A percentile compares a stretch with the other conserved stretches of the same genome.
These are phyloP conservation scores for Nitzschia inconspicua DNA, from an alignment of 108 stramenopile species.

Conservation along the genomic window DNA sequence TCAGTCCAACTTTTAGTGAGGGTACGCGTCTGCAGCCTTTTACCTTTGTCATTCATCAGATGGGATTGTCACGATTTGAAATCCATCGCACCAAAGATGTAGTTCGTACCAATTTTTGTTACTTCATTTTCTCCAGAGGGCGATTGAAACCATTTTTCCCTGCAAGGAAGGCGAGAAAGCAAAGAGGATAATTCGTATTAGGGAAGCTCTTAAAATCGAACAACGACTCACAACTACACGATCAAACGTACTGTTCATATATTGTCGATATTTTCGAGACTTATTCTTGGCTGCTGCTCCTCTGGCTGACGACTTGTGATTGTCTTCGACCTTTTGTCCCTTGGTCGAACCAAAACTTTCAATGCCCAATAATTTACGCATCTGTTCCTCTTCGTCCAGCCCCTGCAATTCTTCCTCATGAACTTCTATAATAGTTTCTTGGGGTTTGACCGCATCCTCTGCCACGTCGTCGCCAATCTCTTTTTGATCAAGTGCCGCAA, in stretches of 20 bases:
- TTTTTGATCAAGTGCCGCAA: constrained; percentile 16
- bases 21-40: too few relatives aligned
- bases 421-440: constrained; percentile 43
- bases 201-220: background rate
- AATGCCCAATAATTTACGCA: constrained; percentile 88
- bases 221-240: constrained; percentile 27
- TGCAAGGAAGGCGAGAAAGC: background rate
- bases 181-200: background rate
- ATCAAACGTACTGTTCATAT: constrained; percentile 99
- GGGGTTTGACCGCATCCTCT: constrained; percentile 2
- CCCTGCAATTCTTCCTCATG: constrained; percentile 54
- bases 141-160: constrained; percentile 90
- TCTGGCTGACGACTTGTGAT: constrained; percentile 82
- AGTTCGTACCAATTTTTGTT: too few relatives aligned
- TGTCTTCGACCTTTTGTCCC: constrained; percentile 88
- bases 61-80: too few relatives aligned
- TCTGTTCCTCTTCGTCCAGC: constrained; percentile 80
- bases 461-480: background rate
- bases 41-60: too few relatives aligned
- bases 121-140: constrained; percentile 89
- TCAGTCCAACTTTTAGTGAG: too few relatives aligned
- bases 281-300: constrained; percentile 92
- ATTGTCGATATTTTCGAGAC: constrained; percentile 94
- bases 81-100: too few relatives aligned
- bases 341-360: constrained; percentile 92